Percentiles rank a stretch among this genome's conserved stretches.
These are phyloP conservation scores for Trichosporon ovoides DNA, from an alignment of 1,284 basidiomycete species.

Conservation along the genomic window DNA sequence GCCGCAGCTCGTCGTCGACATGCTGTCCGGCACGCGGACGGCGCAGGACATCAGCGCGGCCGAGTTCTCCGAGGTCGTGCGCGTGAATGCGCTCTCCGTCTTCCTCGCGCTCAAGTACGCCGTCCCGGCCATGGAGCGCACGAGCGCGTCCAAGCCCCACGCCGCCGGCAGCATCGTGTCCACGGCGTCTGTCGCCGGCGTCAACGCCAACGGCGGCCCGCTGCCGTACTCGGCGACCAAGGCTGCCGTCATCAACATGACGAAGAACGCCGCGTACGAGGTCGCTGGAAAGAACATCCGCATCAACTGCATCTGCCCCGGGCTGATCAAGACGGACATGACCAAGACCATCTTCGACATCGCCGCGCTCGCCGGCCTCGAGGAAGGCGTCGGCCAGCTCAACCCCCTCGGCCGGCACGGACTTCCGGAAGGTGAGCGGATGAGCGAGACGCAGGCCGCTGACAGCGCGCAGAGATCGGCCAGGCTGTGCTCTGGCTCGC, in stretches of 20 bases:
- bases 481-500: constrained; percentile 79
- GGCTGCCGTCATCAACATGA: constrained; percentile 82
- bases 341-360: constrained; percentile 67
- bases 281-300: constrained; percentile 76
- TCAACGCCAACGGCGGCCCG: constrained; percentile 77
- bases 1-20: not conserved
- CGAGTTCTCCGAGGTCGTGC: constrained; percentile 68
- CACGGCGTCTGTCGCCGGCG: constrained; percentile 83
- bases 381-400: constrained; percentile 72
- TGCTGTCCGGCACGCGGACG: not conserved
- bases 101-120: constrained; percentile 88
- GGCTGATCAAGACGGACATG: constrained; percentile 80
- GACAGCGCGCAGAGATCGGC: constrained; percentile 64
- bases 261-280: constrained; percentile 72
- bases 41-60: constrained; percentile 46
- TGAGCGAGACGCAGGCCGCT: not conserved
- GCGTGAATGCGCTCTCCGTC: constrained; percentile 75
- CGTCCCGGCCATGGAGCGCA: constrained; percentile 69
- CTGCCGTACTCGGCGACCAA: constrained; percentile 86
- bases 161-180: constrained; percentile 79
- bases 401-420: constrained; percentile 78
- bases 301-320: constrained; percentile 85
- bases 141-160: constrained; percentile 61
- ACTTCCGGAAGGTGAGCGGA: constrained; percentile 46
- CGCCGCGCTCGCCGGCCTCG: constrained; percentile 67